Conservation (phyloP, 495 filamentous ascomycete genomes). For the Penicillium odoratum region DNA sequence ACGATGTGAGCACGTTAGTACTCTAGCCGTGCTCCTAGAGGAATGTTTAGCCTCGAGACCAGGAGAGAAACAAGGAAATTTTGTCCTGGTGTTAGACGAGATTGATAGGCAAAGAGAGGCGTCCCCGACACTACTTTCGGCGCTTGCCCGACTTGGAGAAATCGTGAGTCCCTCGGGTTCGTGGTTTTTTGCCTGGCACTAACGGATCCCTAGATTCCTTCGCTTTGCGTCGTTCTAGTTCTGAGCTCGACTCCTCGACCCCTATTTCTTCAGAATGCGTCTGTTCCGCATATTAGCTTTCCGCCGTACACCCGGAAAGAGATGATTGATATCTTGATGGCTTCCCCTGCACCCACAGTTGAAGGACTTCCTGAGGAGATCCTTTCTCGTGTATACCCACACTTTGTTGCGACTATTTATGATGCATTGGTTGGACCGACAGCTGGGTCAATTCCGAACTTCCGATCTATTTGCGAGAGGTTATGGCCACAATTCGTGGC, state of each 20-base stretch:
- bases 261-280: constrained; percentile 67
- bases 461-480: constrained; percentile 52
- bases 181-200: neutral
- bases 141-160: constrained; percentile 75
- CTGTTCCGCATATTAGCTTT: constrained; percentile 80
- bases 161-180: constrained; percentile 49
- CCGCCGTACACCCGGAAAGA: constrained; percentile 80
- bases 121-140: constrained; percentile 77
- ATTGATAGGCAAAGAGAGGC: constrained; percentile 86
- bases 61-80: constrained; percentile 45
- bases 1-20: constrained; percentile 75
- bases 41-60: constrained; percentile 41
- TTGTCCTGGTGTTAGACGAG: constrained; percentile 87
- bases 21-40: constrained; percentile 68
- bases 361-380: constrained; percentile 32
- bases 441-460: constrained; percentile 44
- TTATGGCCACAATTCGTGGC: constrained; percentile 79
- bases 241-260: constrained; percentile 67
- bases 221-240: constrained; percentile 75
- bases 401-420: constrained; percentile 45
- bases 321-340: constrained; percentile 68
- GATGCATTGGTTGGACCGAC: constrained; percentile 45
- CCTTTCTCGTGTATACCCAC: constrained; percentile 37
- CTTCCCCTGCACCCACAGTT: constrained; percentile 37
- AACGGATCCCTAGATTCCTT: constrained; percentile 66